phyloP scores from a whole-genome alignment of 2,329 filamentous ascomycete genomes.

The Claviceps digitariae region DNA sequence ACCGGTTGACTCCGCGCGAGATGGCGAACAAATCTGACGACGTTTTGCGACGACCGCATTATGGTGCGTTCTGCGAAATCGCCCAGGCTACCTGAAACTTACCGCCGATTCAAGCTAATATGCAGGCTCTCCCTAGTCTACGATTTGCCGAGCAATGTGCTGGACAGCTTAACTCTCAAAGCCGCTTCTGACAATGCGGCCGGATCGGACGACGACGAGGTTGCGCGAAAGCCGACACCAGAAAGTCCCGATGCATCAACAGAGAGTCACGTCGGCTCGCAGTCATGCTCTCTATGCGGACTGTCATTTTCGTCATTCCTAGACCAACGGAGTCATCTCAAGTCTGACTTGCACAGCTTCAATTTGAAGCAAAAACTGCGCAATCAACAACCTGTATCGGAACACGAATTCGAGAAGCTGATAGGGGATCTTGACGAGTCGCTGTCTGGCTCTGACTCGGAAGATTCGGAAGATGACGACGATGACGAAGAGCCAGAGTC shows the following conservation, averaged over 20 bases:
- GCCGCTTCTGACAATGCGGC: conserved; percentile 16
- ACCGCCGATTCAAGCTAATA: conserved; percentile 1
- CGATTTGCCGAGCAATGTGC: conserved; percentile 63
- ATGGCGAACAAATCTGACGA: conserved; percentile 23
- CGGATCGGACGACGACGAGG: conserved; percentile 9
- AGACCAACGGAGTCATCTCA: conserved; percentile 75
- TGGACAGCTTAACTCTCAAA: conserved; percentile 48
- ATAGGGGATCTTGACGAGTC: conserved; percentile 81
- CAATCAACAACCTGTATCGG: conserved; percentile 56
- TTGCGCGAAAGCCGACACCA: conserved; percentile 12
- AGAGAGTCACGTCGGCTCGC: conserved; percentile 42
- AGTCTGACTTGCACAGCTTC: conserved; percentile 85
- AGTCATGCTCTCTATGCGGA: conserved; percentile 69
- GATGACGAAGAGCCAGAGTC: conserved; percentile 52
- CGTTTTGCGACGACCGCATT: conserved; percentile 36
- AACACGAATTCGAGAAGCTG: conserved; percentile 75
- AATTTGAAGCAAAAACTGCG: conserved; percentile 87
- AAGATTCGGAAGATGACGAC: conserved; percentile 46
- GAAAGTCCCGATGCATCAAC: conserved; percentile 13
- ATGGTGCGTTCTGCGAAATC: conserved; percentile 23
- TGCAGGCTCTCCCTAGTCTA: conserved; percentile 47
- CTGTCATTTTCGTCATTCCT: conserved; percentile 57
- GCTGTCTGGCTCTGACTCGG: conserved; percentile 73
- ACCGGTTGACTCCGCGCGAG: background rate
- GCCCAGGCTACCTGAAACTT: background rate